Evolutionary conservation across 1,284 basidiomycete species (phyloP).

Genomic region (Coniophora puteana): DNA sequence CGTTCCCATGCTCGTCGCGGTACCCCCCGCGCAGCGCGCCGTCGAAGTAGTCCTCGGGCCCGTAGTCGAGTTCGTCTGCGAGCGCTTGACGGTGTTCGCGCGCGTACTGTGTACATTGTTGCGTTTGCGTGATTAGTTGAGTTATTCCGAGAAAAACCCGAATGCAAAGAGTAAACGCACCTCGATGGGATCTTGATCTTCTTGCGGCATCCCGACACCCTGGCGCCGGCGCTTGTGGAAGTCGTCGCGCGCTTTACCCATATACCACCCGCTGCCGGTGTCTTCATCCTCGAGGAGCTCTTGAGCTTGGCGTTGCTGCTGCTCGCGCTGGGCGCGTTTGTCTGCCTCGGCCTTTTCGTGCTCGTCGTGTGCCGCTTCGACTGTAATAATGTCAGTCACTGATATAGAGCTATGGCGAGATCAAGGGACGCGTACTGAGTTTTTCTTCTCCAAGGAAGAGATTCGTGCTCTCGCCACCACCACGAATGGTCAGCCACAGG

Average conservation of each 20-base stretch:
- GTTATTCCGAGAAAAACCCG: conserved; percentile 10
- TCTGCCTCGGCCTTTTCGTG: conserved; percentile 23
- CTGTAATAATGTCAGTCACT: conserved; percentile 11
- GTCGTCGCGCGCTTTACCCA: conserved; percentile 75
- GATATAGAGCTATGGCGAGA: not conserved
- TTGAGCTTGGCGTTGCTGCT: conserved; percentile 18
- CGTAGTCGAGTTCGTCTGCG: conserved; percentile 68
- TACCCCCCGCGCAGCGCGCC: conserved; percentile 55
- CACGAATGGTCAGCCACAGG: conserved; percentile 76
- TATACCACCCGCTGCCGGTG: conserved; percentile 67
- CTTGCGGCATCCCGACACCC: conserved; percentile 29
- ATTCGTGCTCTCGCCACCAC: conserved; percentile 61
- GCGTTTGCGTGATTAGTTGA: conserved; percentile 4
- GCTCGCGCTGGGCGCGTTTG: conserved; percentile 4
- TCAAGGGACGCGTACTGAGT: conserved; percentile 13
- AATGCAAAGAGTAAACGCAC: conserved; percentile 27
- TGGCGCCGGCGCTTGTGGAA: conserved; percentile 52
- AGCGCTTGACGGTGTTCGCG: conserved; percentile 65
- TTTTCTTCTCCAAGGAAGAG: conserved; percentile 61
- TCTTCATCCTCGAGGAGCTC: conserved; percentile 32
- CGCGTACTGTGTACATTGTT: conserved; percentile 55
- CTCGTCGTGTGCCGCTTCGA: conserved; percentile 19
- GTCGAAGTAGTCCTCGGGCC: conserved; percentile 79
- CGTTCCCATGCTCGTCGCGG: too few species aligned
- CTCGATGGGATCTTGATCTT: conserved; percentile 71